phyloP scores from a whole-genome alignment of 306 rosid genomes.

The Amphicarpaea edgeworthii region DNA sequence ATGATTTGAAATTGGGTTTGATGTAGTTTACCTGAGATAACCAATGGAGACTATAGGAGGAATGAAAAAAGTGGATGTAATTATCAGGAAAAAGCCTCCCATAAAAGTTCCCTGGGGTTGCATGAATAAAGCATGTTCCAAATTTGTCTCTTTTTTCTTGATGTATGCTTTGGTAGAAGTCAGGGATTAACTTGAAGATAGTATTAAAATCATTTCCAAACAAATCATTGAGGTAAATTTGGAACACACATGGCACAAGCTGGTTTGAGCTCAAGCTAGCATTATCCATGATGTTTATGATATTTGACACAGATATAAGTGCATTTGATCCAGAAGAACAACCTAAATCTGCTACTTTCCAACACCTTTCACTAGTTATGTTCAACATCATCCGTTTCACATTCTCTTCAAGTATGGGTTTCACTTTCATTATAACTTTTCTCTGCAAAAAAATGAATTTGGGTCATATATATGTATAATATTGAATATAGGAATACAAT shows the following conservation, averaged over 20 bases:
- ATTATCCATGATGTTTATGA: background rate
- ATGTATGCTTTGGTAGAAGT: constrained; percentile 33
- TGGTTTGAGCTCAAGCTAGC: background rate
- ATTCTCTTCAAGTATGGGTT: background rate
- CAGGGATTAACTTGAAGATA: constrained; percentile 49
- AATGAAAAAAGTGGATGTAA: constrained; percentile 55
- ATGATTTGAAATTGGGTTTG: background rate
- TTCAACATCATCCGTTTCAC: background rate
- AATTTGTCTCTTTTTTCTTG: background rate
- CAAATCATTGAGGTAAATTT: constrained; percentile 59
- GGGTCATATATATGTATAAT: background rate
- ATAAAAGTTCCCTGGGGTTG: constrained; percentile 62
- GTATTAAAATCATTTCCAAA: constrained; percentile 63
- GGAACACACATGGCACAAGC: constrained; percentile 19
- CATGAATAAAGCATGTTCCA: constrained; percentile 53
- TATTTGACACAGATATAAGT: background rate
- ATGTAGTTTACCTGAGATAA: constrained; percentile 45
- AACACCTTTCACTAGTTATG: background rate
- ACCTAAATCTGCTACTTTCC: constrained; percentile 8
- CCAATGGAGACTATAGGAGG: constrained; percentile 59
- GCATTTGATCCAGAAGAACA: background rate
- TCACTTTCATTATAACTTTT: background rate
- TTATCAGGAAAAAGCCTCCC: constrained; percentile 55
- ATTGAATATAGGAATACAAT: too few relatives aligned
- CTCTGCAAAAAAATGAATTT: background rate